Percentiles rank a stretch among this genome's conserved stretches.
Evolutionary conservation across 306 rosid species (phyloP).

Genomic region (Citrullus mucosospermus): DNA sequence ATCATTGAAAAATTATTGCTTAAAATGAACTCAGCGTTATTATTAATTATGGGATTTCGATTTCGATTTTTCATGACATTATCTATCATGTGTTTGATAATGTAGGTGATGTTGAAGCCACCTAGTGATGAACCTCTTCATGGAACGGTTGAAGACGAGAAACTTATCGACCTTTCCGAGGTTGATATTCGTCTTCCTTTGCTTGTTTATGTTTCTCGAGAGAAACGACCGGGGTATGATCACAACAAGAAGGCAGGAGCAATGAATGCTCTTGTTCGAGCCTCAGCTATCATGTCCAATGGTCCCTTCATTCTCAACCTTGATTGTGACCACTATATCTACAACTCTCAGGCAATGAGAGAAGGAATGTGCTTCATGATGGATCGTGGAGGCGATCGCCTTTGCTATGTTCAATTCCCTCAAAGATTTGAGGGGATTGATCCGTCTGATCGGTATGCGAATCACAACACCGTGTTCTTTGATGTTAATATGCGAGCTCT

Average conservation of each 20-base stretch:
- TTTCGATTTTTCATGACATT: too few relatives aligned
- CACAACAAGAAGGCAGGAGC: constrained; percentile 97
- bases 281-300: constrained; percentile 89
- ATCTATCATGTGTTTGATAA: neutral
- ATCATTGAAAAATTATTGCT: neutral
- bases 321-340: constrained; percentile 84
- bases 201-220: constrained; percentile 89
- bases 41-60: neutral
- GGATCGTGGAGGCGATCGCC: constrained; percentile 96
- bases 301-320: constrained; percentile 92
- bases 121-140: constrained; percentile 86
- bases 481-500: constrained; percentile 98
- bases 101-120: constrained; percentile 96
- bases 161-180: constrained; percentile 55
- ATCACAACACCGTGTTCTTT: constrained; percentile 93
- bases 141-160: constrained; percentile 54
- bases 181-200: constrained; percentile 87
- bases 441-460: constrained; percentile 94
- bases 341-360: constrained; percentile 85
- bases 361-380: constrained; percentile 99
- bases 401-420: constrained; percentile 94
- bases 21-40: neutral
- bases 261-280: constrained; percentile 89
- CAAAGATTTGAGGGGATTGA: constrained; percentile 97
- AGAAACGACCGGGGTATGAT: constrained; percentile 93